Evolutionary conservation across 805 yeast genomes (phyloP), one percentile per base, ranked within the genome.

Genomic region (Kodamaea fukazawae): DNA sequence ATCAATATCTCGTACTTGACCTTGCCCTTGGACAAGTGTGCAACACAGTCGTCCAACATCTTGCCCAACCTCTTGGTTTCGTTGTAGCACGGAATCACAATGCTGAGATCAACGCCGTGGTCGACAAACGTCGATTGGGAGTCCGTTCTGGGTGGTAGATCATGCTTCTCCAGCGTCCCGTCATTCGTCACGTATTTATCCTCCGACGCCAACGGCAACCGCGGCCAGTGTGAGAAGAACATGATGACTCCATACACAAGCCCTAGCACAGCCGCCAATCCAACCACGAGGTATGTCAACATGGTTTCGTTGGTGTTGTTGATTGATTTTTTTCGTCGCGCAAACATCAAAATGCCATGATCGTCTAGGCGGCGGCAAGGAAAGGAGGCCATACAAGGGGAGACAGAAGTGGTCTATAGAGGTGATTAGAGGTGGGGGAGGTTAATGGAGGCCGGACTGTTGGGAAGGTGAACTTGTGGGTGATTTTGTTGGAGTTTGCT

Each of bases 41-140:
- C 73, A 23, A 86, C 69, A 1, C 86, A 70, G 41, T 87, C 96
- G 37, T 75, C 78, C 29, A 87, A 63, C 93, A 87, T 86, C 29
- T 63, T 57, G 23, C 76, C 74, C 44, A 93, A 73, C 39, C 99
- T 73, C 10, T 67, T 60, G 1, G 83, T 81, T 61, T 93, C 99
- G 56, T 93, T 93, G 55, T 76, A 93, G 58, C 96, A 88, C n/a
- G 99, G 99, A 4, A 93, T 78, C 5, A 93, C 89, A 17, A 93
- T 82, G 17, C 93, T 79, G 31, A 91, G 52, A 23, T 75, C 74
- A 16, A 85, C 70, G 2, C 58, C 68, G 27, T 67, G 70, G 36
- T 51, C 52, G 12, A 40, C 43, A 26, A 34, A 43, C 22, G 18
- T 26, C 11, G 46, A 9, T 42, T 43, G 39, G 9, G 57, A 49